phyloP scores from a whole-genome alignment of 1,284 basidiomycete species.

The Baeospora myosura region DNA sequence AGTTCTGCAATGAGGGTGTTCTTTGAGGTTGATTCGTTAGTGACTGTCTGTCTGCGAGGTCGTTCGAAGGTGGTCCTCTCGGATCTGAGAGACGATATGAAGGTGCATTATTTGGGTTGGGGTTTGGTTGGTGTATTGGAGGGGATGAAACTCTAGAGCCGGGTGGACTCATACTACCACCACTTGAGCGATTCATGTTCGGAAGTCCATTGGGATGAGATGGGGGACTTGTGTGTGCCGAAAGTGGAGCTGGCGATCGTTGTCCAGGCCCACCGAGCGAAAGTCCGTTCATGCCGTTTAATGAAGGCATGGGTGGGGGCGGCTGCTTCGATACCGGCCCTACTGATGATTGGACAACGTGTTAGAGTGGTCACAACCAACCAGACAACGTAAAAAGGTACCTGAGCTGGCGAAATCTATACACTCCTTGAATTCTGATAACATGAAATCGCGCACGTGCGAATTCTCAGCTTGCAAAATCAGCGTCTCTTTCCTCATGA shows the following conservation, averaged over 20 bases:
- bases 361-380: background rate
- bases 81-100: too few relatives aligned
- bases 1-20: too few relatives aligned
- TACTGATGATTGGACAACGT: slow-evolving; percentile 32
- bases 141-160: too few relatives aligned
- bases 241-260: slow-evolving; percentile 9
- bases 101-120: too few relatives aligned
- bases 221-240: background rate
- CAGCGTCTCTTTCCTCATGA: slow-evolving; percentile 88
- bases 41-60: too few relatives aligned
- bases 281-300: slow-evolving; percentile 18
- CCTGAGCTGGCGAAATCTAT: slow-evolving; percentile 73
- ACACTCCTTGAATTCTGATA: slow-evolving; percentile 77
- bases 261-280: slow-evolving; percentile 10
- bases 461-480: slow-evolving; percentile 60
- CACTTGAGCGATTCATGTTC: too few relatives aligned
- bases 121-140: too few relatives aligned
- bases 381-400: slow-evolving; percentile 21
- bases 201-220: too few relatives aligned
- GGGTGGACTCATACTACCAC: too few relatives aligned
- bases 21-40: too few relatives aligned
- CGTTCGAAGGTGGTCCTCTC: too few relatives aligned
- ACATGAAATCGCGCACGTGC: slow-evolving; percentile 58
- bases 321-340: slow-evolving; percentile 51
- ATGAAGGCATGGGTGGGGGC: slow-evolving; percentile 51